A percentile compares a stretch with the other conserved stretches of the same genome.
These are phyloP conservation scores for Polyporus arcularius DNA, from an alignment of 768 basidiomycete genomes.

Conservation along the genomic window DNA sequence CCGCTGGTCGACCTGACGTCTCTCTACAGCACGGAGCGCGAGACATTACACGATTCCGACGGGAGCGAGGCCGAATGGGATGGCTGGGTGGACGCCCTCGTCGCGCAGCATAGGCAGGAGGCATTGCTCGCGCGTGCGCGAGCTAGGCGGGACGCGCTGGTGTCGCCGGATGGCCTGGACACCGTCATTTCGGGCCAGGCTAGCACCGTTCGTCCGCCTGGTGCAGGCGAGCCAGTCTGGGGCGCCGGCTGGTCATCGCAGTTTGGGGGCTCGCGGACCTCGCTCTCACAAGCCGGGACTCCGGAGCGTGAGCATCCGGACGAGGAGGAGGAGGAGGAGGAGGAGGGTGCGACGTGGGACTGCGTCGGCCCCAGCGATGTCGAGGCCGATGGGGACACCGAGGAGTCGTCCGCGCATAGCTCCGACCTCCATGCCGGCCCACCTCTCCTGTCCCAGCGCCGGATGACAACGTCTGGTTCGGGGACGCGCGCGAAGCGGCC, in stretches of 20 bases:
- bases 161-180: slow-evolving; percentile 1
- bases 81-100: slow-evolving; percentile 63
- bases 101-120: slow-evolving; percentile 40
- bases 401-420: slow-evolving; percentile 12
- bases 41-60: slow-evolving; percentile 6
- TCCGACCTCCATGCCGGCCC: neutral
- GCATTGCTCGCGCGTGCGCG: slow-evolving; percentile 9
- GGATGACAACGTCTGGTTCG: neutral
- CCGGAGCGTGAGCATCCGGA: slow-evolving; percentile 1
- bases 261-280: neutral
- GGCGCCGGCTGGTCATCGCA: slow-evolving; percentile 2
- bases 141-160: neutral
- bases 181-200: neutral
- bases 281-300: neutral
- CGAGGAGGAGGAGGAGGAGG: no score
- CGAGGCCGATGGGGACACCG: slow-evolving; percentile 4
- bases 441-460: neutral
- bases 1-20: slow-evolving; percentile 3
- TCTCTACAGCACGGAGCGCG: slow-evolving; percentile 18
- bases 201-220: neutral
- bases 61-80: slow-evolving; percentile 67
- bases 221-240: slow-evolving; percentile 3
- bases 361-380: slow-evolving; percentile 6
- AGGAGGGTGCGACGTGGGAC: neutral
- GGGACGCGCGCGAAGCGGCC: neutral